These are phyloP conservation scores for Fusarium sp. DNA, from an alignment of 2,329 filamentous ascomycete genomes.

Conservation along the genomic window DNA sequence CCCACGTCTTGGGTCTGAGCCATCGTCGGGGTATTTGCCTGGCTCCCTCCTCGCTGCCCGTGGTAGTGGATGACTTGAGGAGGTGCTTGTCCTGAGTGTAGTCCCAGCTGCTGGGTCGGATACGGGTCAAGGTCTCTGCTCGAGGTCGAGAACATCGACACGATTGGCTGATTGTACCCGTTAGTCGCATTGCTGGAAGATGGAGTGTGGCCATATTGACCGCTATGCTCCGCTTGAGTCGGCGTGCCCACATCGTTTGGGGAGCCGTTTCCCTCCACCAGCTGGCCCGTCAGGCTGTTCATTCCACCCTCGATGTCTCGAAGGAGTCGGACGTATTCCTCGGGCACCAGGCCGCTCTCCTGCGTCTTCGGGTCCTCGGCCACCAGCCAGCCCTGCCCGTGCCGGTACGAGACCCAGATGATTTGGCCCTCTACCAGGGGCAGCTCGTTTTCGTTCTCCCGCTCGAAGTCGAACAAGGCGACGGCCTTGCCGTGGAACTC, in stretches of 20 bases:
- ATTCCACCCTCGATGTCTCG: conserved; percentile 94
- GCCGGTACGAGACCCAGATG: conserved; percentile 94
- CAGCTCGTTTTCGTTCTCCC: conserved; percentile 97
- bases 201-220: conserved; percentile 60
- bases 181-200: conserved; percentile 62
- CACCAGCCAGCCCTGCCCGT: conserved; percentile 97
- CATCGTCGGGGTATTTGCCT: conserved; percentile 73
- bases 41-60: conserved; percentile 74
- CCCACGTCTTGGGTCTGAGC: conserved; percentile 63
- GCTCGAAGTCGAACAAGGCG: conserved; percentile 92
- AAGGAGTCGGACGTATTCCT: conserved; percentile 93
- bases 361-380: conserved; percentile 95
- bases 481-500: conserved; percentile 98
- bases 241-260: conserved; percentile 71
- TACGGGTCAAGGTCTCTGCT: conserved; percentile 78
- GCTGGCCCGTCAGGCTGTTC: conserved; percentile 75
- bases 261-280: conserved; percentile 63
- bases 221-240: conserved; percentile 68
- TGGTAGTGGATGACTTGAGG: conserved; percentile 77
- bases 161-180: conserved; percentile 76
- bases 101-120: conserved; percentile 72
- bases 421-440: conserved; percentile 94
- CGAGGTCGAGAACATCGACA: conserved; percentile 77
- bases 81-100: conserved; percentile 71
- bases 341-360: conserved; percentile 94